Evolutionary conservation across 441 rosid genomes (phyloP), one percentile per base, ranked within the genome.

Genomic region (Gossypium aridum): DNA sequence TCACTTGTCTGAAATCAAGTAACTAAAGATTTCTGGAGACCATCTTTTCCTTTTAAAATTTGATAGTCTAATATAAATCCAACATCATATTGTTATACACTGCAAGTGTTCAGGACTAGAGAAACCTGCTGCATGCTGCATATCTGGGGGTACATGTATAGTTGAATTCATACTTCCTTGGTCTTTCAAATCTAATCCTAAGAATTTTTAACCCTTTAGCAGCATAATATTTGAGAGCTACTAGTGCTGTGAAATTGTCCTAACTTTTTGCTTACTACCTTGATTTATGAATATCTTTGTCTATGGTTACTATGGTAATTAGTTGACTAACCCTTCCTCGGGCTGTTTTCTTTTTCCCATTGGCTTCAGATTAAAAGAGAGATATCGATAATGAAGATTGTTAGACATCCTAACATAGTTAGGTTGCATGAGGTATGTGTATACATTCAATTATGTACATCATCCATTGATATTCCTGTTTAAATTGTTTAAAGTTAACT

Each of bases 341-440:
- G 39, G 65, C 2, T 34, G 8, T 34, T 34, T 34, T 34, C 39
- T 34, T 34, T 34, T 34, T 61, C 19, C 10, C 12, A 7, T 26
- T 74, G 68, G 68, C 63, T 59, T 80, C 83, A 95, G 99, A 95
- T 93, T 59, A 92, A 89, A 79, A 84, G 97, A 80, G 99, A 95
- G 90, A 95, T 93, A 82, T 93, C 97, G 3, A 87, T 93, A 63
- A 95, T 93, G 98, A 95, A 91, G 92, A 86, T 95, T 80, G 97
- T 91, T n/a, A 89, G 97, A 65, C 99, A 95, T 78, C 98, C 96
- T 64, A 76, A 90, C 80, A 87, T 95, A 47, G 97, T 93, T 34
- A 84, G 87, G 78, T 79, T 95, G 79, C 93, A 89, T 49, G 99
- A 93, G 95, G 99, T 91, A 73, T 75, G 62, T 78, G 17, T 62